A percentile compares a stretch with the other conserved stretches of the same genome.
phyloP scores from a whole-genome alignment of 148 eudicot genomes.

The Camellia japonica region DNA sequence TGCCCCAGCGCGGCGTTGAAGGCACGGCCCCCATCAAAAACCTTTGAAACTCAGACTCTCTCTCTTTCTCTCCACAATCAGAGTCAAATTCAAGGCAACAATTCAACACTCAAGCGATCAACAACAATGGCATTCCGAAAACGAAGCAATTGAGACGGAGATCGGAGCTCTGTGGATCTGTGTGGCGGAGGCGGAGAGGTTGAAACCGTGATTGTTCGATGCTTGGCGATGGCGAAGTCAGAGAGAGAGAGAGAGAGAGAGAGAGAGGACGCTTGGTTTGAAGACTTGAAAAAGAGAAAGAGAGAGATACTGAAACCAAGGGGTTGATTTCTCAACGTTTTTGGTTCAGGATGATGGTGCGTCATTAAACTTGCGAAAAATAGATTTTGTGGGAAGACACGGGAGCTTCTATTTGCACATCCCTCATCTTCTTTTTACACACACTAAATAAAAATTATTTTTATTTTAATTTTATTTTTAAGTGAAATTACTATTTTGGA shows the following conservation, averaged over 20 bases:
- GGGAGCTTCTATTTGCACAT: too few relatives aligned
- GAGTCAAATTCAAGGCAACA: background rate
- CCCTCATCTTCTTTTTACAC: too few relatives aligned
- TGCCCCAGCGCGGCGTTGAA: constrained; percentile 61
- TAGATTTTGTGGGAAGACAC: background rate
- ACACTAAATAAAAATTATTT: too few relatives aligned
- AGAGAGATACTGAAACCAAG: background rate
- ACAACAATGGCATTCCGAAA: constrained; percentile 5
- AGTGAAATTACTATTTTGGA: too few relatives aligned
- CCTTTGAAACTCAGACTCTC: background rate
- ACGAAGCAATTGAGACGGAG: background rate
- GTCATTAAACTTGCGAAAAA: background rate
- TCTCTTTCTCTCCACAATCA: background rate
- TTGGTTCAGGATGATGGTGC: background rate
- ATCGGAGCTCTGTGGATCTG: constrained; percentile 9
- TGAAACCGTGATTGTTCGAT: background rate
- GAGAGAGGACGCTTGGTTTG: constrained; percentile 3
- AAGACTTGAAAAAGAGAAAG: background rate
- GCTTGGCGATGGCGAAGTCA: background rate
- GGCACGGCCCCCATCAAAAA: constrained; percentile 72
- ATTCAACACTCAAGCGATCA: background rate
- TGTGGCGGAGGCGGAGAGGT: background rate
- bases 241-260: constrained; percentile 7
- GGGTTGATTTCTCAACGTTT: background rate
- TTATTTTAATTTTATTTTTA: too few relatives aligned